Evolutionary conservation across 2,329 filamentous ascomycete genomes (phyloP).

Genomic region (Eutypa lata): DNA sequence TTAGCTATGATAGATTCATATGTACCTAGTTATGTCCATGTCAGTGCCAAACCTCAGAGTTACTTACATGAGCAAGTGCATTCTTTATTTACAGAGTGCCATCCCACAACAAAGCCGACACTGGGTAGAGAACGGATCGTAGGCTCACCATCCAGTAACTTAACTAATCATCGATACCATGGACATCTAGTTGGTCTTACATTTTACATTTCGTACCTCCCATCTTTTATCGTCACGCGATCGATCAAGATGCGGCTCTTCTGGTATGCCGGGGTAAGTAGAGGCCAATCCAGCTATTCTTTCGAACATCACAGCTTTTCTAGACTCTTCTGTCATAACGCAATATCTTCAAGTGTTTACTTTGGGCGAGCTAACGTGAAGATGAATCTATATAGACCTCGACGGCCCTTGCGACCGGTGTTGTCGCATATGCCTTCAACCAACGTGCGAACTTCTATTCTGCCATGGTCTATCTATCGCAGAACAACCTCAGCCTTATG

Average conservation of each 20-base stretch:
- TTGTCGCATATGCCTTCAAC: constrained; percentile 86
- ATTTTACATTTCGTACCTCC: constrained; percentile 5
- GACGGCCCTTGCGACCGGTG: constrained; percentile 76
- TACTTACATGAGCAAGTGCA: not conserved
- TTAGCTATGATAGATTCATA: not conserved
- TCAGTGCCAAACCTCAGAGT: no score
- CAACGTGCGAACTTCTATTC: constrained; percentile 98
- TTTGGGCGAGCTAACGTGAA: constrained; percentile 10
- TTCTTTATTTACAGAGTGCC: not conserved
- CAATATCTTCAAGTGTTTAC: constrained; percentile 5
- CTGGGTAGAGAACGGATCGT: not conserved
- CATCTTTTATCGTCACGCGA: not conserved
- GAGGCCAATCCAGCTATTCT: not conserved
- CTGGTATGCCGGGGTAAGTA: constrained; percentile 59
- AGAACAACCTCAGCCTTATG: constrained; percentile 94
- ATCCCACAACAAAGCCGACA: not conserved
- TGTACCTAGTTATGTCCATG: no score
- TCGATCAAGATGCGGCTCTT: constrained; percentile 52
- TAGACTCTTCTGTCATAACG: constrained; percentile 6
- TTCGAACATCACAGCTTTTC: no score
- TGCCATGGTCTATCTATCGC: constrained; percentile 91
- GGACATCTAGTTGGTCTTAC: not conserved
- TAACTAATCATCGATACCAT: not conserved
- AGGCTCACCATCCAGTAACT: not conserved
- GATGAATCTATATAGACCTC: constrained; percentile 57